A percentile compares a stretch with the other conserved stretches of the same genome.
phyloP scores from a whole-genome alignment of 495 filamentous ascomycete species.

The Tuber indicum region DNA sequence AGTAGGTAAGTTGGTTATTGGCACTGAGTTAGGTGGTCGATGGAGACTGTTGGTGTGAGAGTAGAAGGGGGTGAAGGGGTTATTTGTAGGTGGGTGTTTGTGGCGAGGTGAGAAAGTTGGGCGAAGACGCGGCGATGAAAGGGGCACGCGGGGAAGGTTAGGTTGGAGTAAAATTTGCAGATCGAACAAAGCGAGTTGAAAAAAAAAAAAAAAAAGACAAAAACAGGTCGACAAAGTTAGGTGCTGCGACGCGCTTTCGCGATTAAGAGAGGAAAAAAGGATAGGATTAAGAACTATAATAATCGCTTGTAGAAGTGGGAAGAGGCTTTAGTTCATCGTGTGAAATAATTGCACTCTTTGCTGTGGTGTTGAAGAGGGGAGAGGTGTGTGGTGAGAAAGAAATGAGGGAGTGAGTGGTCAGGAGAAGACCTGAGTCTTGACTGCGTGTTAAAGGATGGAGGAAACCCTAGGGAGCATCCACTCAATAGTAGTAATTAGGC shows the following conservation, averaged over 20 bases:
- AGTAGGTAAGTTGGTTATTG: slow-evolving; percentile 5
- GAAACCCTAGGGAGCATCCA: neutral
- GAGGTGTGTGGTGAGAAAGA: neutral
- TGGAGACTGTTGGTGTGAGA: neutral
- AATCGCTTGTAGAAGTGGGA: neutral
- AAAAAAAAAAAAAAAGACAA: neutral
- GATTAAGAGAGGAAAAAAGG: neutral
- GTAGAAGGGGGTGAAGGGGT: neutral
- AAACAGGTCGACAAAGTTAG: neutral
- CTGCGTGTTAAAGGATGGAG: neutral
- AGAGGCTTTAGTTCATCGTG: slow-evolving; percentile 1
- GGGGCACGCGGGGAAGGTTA: slow-evolving; percentile 1
- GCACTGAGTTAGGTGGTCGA: neutral
- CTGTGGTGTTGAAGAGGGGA: neutral
- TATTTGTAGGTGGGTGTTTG: neutral
- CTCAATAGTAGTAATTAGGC: neutral
- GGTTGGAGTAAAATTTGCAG: neutral
- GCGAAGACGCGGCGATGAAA: neutral
- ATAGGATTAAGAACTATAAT: neutral
- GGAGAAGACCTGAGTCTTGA: neutral
- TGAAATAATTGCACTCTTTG: neutral
- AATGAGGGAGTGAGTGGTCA: neutral
- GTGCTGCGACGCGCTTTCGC: neutral
- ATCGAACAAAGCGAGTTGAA: neutral
- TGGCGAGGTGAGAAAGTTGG: neutral